Evolutionary conservation across 768 basidiomycete species (phyloP), one percentile per base, ranked within the genome.

Genomic region (Naganishia vaughanmartiniae): DNA sequence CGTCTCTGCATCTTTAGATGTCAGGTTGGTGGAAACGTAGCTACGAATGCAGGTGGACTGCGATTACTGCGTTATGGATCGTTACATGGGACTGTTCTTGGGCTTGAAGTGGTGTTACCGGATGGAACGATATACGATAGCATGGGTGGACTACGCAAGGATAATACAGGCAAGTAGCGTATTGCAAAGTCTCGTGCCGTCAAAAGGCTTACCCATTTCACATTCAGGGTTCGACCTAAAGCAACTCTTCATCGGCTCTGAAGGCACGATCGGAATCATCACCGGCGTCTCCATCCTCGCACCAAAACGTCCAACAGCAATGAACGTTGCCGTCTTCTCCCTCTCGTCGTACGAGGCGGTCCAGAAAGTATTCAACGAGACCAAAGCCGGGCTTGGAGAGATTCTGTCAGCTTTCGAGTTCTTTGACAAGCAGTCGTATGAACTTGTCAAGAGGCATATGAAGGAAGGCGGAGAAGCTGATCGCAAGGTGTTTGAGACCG

Each of bases 381-480:
- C 90, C 63, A 93, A 92, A 76, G 84, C 84, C 11, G 87, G 91
- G 72, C 83, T 97, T 9, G 93, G 93, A 14, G 95, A 99, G 83
- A 94, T 98, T 72, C 86, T 99, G 33, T 94, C 92, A 10, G 95
- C 96, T 0, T 98, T 98, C 81, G 95, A 99, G 82, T 98, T 90
- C 81, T 91, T 94, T 60, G 95, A 99, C 79, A 86, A 90, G 66
- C 88, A 88, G 15, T 60, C 53, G 88, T 89, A 77, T 90, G 92
- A 73, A 15, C 67, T 79, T 3, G 78, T 80, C 34, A 73, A 72
- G 46, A 65, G 72, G 30, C 77, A 79, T 54, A 89, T 90, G 0
- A 89, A 92, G 73, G 89, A 90, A 26, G 86, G 89, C 63, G 89
- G 79, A 1, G 73, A 89, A 15, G 84, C 95, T 85, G 86, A 65